phyloP scores from a whole-genome alignment of 1,139 yeast genomes.

The Geotrichum europaeum region DNA sequence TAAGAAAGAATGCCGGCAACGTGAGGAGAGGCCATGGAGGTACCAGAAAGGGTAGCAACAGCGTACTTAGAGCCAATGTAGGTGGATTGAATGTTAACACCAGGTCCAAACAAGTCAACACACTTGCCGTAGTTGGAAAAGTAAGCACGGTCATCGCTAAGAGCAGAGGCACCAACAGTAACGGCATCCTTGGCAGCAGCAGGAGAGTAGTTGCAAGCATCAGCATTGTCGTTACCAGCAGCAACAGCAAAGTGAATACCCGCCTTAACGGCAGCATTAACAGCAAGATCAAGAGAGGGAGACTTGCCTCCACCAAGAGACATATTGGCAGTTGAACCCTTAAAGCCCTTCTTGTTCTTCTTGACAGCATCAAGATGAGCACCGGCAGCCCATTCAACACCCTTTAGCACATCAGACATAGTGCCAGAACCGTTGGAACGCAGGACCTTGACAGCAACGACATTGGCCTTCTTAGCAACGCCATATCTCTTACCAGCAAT shows the following conservation, averaged over 20 bases:
- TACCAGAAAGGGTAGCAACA: slow-evolving; percentile 90
- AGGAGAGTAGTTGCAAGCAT: slow-evolving; percentile 59
- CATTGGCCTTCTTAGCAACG: slow-evolving; percentile 56
- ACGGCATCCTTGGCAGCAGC: slow-evolving; percentile 54
- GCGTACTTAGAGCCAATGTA: slow-evolving; percentile 82
- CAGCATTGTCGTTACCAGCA: slow-evolving; percentile 61
- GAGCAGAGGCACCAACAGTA: slow-evolving; percentile 55
- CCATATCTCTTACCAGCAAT: slow-evolving; percentile 56
- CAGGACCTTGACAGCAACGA: slow-evolving; percentile 54
- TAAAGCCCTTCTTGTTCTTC: slow-evolving; percentile 44
- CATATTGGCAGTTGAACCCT: slow-evolving; percentile 55
- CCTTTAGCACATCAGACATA: slow-evolving; percentile 45
- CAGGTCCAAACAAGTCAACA: slow-evolving; percentile 62
- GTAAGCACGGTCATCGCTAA: slow-evolving; percentile 47
- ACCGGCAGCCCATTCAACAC: slow-evolving; percentile 41
- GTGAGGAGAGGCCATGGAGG: slow-evolving; percentile 99
- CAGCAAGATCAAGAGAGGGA: slow-evolving; percentile 47
- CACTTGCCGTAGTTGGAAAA: slow-evolving; percentile 63
- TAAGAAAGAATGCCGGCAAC: slow-evolving; percentile 82
- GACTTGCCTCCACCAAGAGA: slow-evolving; percentile 59
- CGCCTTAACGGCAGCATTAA: slow-evolving; percentile 53
- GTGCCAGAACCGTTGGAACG: slow-evolving; percentile 46
- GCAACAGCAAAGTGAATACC: slow-evolving; percentile 61
- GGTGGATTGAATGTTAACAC: slow-evolving; percentile 45
- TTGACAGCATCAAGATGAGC: slow-evolving; percentile 35